Conservation (phyloP, 129 eudicot genomes). For the Artemisia tridentata region DNA sequence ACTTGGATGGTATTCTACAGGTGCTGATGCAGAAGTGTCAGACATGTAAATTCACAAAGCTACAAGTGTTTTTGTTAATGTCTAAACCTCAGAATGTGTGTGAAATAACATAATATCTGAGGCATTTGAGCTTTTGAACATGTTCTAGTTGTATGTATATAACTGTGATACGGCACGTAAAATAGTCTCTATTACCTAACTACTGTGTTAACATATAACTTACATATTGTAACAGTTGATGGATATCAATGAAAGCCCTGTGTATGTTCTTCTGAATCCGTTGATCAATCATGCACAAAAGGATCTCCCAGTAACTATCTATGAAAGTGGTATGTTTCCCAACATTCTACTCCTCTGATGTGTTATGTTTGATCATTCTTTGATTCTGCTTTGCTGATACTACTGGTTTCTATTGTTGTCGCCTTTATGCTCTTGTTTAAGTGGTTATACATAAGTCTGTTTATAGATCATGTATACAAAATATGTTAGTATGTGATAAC, state of each 20-base stretch:
- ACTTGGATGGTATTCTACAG: slow-evolving; percentile 97
- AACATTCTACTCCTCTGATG: background rate
- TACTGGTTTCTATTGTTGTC: background rate
- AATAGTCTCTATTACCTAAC: background rate
- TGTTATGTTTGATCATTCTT: background rate
- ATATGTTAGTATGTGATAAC: background rate
- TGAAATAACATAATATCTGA: background rate
- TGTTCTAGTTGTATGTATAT: background rate
- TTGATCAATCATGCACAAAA: slow-evolving; percentile 87
- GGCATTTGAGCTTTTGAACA: background rate
- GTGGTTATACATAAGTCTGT: background rate
- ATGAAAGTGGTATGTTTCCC: slow-evolving; percentile 74
- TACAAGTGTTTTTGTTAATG: slow-evolving; percentile 36
- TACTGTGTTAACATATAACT: too few species aligned
- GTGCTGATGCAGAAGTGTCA: slow-evolving; percentile 87
- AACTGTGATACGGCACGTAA: background rate
- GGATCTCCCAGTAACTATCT: slow-evolving; percentile 88
- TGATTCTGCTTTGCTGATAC: background rate
- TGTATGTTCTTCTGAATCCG: slow-evolving; percentile 85
- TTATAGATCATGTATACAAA: background rate
- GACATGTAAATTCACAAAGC: slow-evolving; percentile 94
- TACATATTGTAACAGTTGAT: slow-evolving; percentile 55
- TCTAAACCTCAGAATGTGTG: background rate
- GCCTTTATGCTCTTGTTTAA: too few species aligned
- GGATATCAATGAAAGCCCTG: slow-evolving; percentile 96